Conservation (phyloP, 2,329 filamentous ascomycete genomes). For the Beauveria australis region DNA sequence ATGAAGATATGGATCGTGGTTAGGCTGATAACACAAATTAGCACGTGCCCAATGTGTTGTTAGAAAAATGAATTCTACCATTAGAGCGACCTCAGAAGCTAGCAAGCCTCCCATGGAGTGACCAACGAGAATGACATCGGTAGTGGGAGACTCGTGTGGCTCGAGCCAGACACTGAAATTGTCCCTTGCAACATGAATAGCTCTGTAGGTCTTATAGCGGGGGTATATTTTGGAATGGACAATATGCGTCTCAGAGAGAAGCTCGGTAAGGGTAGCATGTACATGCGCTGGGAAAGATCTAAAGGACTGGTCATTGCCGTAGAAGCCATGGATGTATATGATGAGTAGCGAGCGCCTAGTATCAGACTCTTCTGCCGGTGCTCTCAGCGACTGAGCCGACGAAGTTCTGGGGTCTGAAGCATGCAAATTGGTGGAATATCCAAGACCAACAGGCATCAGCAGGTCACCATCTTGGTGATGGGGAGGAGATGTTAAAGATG, state of each 20-base stretch:
- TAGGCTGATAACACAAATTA: constrained; percentile 22
- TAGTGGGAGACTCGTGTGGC: constrained; percentile 64
- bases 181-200: constrained; percentile 65
- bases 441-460: not conserved
- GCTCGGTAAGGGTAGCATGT: constrained; percentile 61
- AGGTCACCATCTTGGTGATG: not conserved
- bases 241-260: constrained; percentile 63
- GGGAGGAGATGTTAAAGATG: not conserved
- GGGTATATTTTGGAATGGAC: constrained; percentile 85
- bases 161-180: constrained; percentile 77
- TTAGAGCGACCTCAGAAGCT: constrained; percentile 67
- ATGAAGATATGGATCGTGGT: constrained; percentile 23
- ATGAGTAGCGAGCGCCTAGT: constrained; percentile 56
- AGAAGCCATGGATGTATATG: constrained; percentile 84
- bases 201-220: constrained; percentile 66
- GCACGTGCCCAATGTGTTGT: not conserved
- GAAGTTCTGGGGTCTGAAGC: constrained; percentile 38
- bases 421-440: not conserved
- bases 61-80: constrained; percentile 30
- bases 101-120: constrained; percentile 88
- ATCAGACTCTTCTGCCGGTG: constrained; percentile 17
- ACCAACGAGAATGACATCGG: constrained; percentile 75
- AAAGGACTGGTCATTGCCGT: constrained; percentile 83
- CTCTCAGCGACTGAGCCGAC: constrained; percentile 37
- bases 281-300: constrained; percentile 81